Conservation (phyloP, 2,329 filamentous ascomycete species). For the Ophiostoma piceae region DNA sequence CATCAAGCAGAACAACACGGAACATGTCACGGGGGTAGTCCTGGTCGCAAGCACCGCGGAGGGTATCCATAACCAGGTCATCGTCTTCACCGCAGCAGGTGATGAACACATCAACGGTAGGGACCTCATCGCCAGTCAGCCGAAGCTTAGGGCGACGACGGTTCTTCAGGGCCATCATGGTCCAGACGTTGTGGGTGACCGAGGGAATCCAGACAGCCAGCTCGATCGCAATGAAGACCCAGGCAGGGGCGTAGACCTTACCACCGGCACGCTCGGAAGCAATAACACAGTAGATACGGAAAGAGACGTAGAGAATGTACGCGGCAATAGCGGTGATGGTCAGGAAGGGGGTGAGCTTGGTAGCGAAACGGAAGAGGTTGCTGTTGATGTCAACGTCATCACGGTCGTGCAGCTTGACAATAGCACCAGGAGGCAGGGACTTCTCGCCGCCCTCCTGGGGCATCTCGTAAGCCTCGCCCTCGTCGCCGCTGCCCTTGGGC, state of each 20-base stretch:
- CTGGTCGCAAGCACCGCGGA: conserved; percentile 47
- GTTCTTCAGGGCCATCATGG: conserved; percentile 52
- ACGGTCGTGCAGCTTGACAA: conserved; percentile 40
- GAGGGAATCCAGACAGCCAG: conserved; percentile 49
- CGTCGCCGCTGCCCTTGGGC: conserved; percentile 28
- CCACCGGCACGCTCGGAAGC: conserved; percentile 41
- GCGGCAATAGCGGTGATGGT: conserved; percentile 38
- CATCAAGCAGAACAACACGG: conserved; percentile 53
- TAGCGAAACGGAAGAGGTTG: conserved; percentile 39
- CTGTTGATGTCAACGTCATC: conserved; percentile 42
- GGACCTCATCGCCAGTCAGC: conserved; percentile 43
- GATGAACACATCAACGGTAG: conserved; percentile 53
- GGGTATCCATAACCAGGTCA: conserved; percentile 52
- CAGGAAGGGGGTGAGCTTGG: conserved; percentile 37
- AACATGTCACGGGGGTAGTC: conserved; percentile 52
- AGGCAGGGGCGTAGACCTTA: conserved; percentile 39
- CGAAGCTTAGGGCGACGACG: conserved; percentile 48
- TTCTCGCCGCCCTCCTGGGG: conserved; percentile 32
- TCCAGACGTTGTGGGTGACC: conserved; percentile 54
- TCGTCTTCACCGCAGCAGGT: conserved; percentile 54
- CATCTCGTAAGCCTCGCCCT: conserved; percentile 25
- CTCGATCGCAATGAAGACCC: conserved; percentile 49
- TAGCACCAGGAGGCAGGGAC: conserved; percentile 33
- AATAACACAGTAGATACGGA: conserved; percentile 50
- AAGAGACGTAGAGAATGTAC: conserved; percentile 43